Evolutionary conservation across 345 rosid genomes (phyloP), one percentile per base, ranked within the genome.

Genomic region (Eucalyptus marginata): DNA sequence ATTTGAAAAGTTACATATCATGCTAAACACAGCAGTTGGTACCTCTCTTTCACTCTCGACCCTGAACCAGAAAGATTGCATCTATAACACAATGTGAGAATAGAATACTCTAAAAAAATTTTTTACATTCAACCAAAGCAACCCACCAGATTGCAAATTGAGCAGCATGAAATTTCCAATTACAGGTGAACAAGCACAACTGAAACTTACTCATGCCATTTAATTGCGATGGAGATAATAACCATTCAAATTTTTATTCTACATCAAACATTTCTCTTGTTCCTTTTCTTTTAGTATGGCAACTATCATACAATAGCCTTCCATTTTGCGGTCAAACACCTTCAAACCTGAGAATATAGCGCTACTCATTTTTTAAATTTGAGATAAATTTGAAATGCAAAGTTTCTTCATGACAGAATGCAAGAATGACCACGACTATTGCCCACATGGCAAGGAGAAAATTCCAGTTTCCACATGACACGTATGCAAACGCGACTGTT

Each of bases 401-500:
- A 40, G 47, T 40, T 40, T 76, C 29, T 76, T 76, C 16, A 76
- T 3, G 16, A 20, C 27, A 1, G 46, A 10, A 36, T 5, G 47
- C 83, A 76, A 76, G 46, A 20, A 76, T 20, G 47, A 18, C 83
- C 0, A 11, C 47, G 1, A 76, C 47, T 76, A 76, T 40, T 20
- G 29, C 43, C 47, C 3, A 6, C 84, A 20, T 76, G 84, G 47
- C 47, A 40, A 40, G 84, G 84, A 36, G 14, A 76, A 76, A 76
- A 40, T 20, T 76, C 43, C 0, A 8, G 47, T 76, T 76, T 9
- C 84, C 4, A 40, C 15, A 40, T 22, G 1, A 76, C 83, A 76
- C 4, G 1, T 40, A 22, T 3, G 47, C 0, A 10, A 20, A 40
- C 15, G 47, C 29, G 9, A 2, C 43, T 13, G 46, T 40, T 6